A percentile compares a stretch with the other conserved stretches of the same genome.
Conservation (phyloP, 129 eudicot genomes). For the Flaveria bidentis region DNA sequence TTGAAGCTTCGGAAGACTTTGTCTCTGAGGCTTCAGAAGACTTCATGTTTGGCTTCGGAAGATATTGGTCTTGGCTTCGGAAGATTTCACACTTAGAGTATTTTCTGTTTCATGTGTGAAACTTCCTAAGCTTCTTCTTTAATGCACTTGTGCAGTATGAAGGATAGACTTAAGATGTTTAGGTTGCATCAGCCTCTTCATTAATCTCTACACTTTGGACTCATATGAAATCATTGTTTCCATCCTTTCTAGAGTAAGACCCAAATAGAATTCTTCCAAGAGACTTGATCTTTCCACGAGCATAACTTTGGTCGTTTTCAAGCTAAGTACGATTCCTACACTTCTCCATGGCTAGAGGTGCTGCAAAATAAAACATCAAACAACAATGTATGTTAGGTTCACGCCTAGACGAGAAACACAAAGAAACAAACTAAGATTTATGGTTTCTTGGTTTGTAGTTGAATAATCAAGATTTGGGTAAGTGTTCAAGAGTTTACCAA, state of each 20-base stretch:
- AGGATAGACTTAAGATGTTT: no score
- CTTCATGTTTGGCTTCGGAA: no score
- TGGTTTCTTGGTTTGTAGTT: slow-evolving; percentile 11
- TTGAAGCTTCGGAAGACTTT: no score
- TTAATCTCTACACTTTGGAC: no score
- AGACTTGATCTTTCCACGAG: slow-evolving; percentile 26
- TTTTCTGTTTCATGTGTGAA: no score
- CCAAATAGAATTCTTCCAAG: slow-evolving; percentile 29
- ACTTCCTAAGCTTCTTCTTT: no score
- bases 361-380: slow-evolving; percentile 37
- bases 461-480: slow-evolving; percentile 5
- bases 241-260: slow-evolving; percentile 33
- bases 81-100: no score
- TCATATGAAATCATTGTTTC: slow-evolving; percentile 23
- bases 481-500: slow-evolving; percentile 40
- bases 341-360: slow-evolving; percentile 64
- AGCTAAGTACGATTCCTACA: slow-evolving; percentile 45
- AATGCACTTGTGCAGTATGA: no score
- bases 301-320: slow-evolving; percentile 7
- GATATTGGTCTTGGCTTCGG: no score
- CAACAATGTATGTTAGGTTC: background rate
- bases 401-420: slow-evolving; percentile 2
- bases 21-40: no score
- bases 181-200: no score
- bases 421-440: background rate